These are phyloP conservation scores for Hemileccinum rubropunctum DNA, from an alignment of 768 basidiomycete species.

Conservation along the genomic window DNA sequence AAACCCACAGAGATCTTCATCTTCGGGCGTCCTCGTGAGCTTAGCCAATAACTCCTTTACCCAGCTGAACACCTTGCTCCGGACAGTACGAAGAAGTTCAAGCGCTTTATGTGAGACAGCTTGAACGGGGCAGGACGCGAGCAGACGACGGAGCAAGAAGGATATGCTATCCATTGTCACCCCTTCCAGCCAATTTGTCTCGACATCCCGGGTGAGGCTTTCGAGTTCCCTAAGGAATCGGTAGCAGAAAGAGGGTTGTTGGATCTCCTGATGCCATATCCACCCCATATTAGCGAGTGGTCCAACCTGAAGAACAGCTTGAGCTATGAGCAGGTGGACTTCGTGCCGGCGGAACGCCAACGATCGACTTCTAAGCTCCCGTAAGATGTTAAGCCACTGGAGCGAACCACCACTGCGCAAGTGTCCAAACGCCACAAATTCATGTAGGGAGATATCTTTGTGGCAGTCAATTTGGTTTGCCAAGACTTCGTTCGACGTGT, in stretches of 20 bases:
- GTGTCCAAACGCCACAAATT: conserved; percentile 42
- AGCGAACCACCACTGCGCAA: conserved; percentile 43
- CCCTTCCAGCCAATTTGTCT: conserved; percentile 40
- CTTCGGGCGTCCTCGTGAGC: conserved; percentile 11
- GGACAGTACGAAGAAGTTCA: conserved; percentile 29
- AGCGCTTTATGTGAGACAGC: conserved; percentile 16
- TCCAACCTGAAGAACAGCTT: conserved; percentile 45
- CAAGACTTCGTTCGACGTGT: conserved; percentile 43
- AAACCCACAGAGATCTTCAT: conserved; percentile 15
- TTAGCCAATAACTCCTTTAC: conserved; percentile 30
- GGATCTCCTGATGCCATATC: conserved; percentile 42
- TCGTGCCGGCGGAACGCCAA: conserved; percentile 39
- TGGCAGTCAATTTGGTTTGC: conserved; percentile 42
- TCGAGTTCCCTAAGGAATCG: conserved; percentile 36
- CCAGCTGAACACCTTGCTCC: conserved; percentile 36
- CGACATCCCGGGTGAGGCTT: conserved; percentile 32
- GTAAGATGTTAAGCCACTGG: conserved; percentile 50
- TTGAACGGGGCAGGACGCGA: conserved; percentile 22
- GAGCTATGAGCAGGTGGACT: conserved; percentile 42
- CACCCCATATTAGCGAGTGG: conserved; percentile 12
- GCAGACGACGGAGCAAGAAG: conserved; percentile 35
- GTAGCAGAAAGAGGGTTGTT: conserved; percentile 29
- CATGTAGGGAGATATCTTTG: conserved; percentile 39
- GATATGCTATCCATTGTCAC: conserved; percentile 32
- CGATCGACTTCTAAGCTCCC: conserved; percentile 37